Percentiles rank a stretch among this genome's conserved stretches.
phyloP scores from a whole-genome alignment of 2,329 filamentous ascomycete genomes.

The Phialophora macrospora region DNA sequence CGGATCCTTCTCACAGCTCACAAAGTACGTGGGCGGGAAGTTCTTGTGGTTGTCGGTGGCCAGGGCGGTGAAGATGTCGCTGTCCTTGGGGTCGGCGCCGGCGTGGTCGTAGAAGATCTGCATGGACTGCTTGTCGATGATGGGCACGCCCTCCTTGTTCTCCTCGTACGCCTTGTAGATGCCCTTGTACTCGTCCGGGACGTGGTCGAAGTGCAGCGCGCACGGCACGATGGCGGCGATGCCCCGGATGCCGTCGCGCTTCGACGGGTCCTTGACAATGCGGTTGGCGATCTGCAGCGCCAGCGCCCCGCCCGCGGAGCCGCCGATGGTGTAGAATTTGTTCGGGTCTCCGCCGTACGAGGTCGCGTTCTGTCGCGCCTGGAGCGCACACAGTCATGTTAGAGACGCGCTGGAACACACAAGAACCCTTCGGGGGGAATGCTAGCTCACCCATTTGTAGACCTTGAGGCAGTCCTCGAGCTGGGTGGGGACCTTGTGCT shows the following conservation, averaged over 20 bases:
- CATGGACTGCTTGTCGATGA: conserved; percentile 40
- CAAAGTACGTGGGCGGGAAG: conserved; percentile 37
- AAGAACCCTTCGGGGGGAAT: too few relatives aligned
- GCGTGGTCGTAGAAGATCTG: conserved; percentile 32
- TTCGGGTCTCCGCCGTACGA: conserved; percentile 35
- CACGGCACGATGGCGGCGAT: conserved; percentile 47
- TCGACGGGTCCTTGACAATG: conserved; percentile 46
- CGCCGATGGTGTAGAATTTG: conserved; percentile 46
- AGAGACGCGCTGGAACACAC: not conserved
- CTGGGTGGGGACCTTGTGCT: conserved; percentile 37
- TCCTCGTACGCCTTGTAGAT: conserved; percentile 47
- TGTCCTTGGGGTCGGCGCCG: conserved; percentile 32
- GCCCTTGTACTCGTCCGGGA: conserved; percentile 45
- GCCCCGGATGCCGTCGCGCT: conserved; percentile 45
- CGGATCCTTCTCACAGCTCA: conserved; percentile 37
- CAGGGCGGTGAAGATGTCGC: conserved; percentile 33
- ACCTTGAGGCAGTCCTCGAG: conserved; percentile 35
- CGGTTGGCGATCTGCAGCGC: conserved; percentile 47
- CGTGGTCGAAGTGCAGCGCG: conserved; percentile 46
- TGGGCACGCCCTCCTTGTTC: conserved; percentile 46
- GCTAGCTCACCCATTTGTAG: conserved; percentile 33
- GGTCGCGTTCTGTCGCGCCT: conserved; percentile 35
- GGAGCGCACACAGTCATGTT: not conserved
- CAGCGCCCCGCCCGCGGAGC: conserved; percentile 48
- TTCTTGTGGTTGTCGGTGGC: conserved; percentile 38